phyloP scores from a whole-genome alignment of 2,329 filamentous ascomycete species.

The Knufia petricola region DNA sequence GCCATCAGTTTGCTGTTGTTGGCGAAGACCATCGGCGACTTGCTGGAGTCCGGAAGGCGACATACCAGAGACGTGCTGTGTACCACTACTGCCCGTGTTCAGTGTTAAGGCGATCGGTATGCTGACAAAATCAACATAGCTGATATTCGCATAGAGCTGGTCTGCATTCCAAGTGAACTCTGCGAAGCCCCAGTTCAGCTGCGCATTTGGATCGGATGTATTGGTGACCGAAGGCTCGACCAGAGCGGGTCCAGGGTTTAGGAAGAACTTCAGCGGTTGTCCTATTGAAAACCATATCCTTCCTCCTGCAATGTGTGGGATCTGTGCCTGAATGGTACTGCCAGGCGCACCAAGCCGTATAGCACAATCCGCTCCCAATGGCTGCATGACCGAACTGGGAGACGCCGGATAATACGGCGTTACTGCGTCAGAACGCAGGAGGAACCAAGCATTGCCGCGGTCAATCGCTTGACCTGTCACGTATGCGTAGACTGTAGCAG shows the following conservation, averaged over 20 bases:
- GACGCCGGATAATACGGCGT: conserved; percentile 57
- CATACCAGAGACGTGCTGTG: conserved; percentile 51
- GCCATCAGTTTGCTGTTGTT: conserved; percentile 48
- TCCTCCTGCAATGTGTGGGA: conserved; percentile 61
- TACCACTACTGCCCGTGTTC: conserved; percentile 32
- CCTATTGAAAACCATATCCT: conserved; percentile 62
- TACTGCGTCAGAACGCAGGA: conserved; percentile 57
- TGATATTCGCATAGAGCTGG: conserved; percentile 60
- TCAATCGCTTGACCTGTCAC: conserved; percentile 58
- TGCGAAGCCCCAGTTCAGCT: conserved; percentile 55
- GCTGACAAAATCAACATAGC: conserved; percentile 65
- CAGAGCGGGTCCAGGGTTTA: conserved; percentile 63
- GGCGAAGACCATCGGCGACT: conserved; percentile 45
- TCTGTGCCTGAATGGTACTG: conserved; percentile 48
- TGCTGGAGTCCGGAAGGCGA: conserved; percentile 45
- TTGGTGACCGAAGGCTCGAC: conserved; percentile 69
- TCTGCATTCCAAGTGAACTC: conserved; percentile 57
- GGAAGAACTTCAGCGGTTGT: conserved; percentile 52
- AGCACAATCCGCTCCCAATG: conserved; percentile 48
- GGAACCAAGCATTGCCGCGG: conserved; percentile 49
- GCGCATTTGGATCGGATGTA: conserved; percentile 51
- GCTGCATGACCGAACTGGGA: conserved; percentile 39
- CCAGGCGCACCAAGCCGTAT: conserved; percentile 57
- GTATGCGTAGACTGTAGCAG: conserved; percentile 55
- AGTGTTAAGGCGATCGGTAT: conserved; percentile 52